Conservation (phyloP, 108 stramenopile genomes). For the Mediolabrus comicus region DNA sequence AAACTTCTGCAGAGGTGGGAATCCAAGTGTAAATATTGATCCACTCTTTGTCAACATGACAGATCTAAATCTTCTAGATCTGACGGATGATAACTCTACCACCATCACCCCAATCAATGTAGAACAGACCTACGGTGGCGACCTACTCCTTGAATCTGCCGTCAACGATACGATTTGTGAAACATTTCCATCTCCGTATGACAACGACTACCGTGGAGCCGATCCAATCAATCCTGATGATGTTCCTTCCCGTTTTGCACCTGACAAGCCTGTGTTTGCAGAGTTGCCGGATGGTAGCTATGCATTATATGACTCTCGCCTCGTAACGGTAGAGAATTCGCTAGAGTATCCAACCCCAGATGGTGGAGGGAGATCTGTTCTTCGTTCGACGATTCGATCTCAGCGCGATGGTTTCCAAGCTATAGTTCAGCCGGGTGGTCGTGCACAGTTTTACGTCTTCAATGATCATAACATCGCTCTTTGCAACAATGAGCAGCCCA, state of each 20-base stretch:
- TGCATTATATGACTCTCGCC: slow-evolving; percentile 33
- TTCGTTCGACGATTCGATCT: slow-evolving; percentile 25
- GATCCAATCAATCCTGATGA: slow-evolving; percentile 24
- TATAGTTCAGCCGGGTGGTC: background rate
- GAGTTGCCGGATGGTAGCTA: slow-evolving; percentile 28
- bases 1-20: slow-evolving; percentile 11
- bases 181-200: slow-evolving; percentile 40
- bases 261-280: slow-evolving; percentile 40
- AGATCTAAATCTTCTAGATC: slow-evolving; percentile 30
- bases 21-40: slow-evolving; percentile 44
- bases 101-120: slow-evolving; percentile 25
- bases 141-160: slow-evolving; percentile 28
- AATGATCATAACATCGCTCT: slow-evolving; percentile 48
- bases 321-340: slow-evolving; percentile 36
- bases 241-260: slow-evolving; percentile 29
- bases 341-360: slow-evolving; percentile 42
- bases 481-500: slow-evolving; percentile 38
- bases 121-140: slow-evolving; percentile 31
- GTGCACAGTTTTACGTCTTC: slow-evolving; percentile 10
- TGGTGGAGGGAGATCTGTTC: slow-evolving; percentile 35
- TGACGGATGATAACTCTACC: slow-evolving; percentile 15
- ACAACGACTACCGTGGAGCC: slow-evolving; percentile 47
- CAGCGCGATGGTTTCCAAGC: slow-evolving; percentile 24
- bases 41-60: slow-evolving; percentile 33
- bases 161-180: slow-evolving; percentile 33